Conservation (phyloP, 257 asterid genomes). For the Solanum gandarillasii region DNA sequence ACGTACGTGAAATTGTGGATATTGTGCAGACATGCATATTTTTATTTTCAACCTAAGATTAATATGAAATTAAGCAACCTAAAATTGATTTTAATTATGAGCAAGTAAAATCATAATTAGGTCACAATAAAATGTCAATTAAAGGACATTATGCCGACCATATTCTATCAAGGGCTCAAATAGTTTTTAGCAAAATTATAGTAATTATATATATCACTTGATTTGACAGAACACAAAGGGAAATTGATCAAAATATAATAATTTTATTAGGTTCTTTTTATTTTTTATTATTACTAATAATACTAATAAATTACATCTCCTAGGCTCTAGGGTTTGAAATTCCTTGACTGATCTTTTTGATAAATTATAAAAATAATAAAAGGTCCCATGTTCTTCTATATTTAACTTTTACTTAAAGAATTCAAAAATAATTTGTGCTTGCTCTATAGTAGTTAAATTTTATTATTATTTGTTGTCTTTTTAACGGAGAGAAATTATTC, state of each 20-base stretch:
- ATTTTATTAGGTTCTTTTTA: not conserved
- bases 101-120: not conserved
- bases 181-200: constrained; percentile 4
- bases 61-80: not conserved
- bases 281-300: not conserved
- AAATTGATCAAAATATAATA: not conserved
- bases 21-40: not conserved
- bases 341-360: constrained; percentile 31
- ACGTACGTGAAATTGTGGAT: not conserved
- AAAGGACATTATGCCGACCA: constrained; percentile 2
- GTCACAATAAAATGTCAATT: not conserved
- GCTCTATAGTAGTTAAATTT: not conserved
- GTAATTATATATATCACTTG: constrained; percentile 9
- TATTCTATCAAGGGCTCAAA: not conserved
- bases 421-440: constrained; percentile 16
- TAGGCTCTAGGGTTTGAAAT: constrained; percentile 38
- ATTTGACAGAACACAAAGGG: constrained; percentile 44
- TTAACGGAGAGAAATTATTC: constrained; percentile 18
- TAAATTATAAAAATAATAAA: constrained; percentile 2
- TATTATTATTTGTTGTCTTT: not conserved
- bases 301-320: constrained; percentile 11
- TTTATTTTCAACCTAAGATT: not conserved
- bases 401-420: constrained; percentile 10
- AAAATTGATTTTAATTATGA: not conserved
- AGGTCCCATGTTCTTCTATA: constrained; percentile 10